phyloP scores from a whole-genome alignment of 179 eudicot genomes.

The Drosera spatulata region DNA sequence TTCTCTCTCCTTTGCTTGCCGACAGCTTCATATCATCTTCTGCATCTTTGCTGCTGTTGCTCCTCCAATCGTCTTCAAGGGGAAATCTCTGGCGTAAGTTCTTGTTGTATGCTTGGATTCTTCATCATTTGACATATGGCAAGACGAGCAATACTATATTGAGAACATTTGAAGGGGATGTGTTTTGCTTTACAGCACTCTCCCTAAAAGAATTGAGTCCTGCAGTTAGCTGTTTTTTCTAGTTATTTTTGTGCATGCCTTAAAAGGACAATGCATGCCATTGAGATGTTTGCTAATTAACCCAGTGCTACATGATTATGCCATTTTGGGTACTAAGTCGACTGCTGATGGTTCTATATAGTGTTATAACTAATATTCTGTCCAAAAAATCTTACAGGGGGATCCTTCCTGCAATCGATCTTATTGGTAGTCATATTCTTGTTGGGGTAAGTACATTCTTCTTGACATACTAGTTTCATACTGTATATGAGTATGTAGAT shows the following conservation, averaged over 20 bases:
- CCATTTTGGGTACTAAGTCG: neutral
- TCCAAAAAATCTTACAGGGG: constrained; percentile 38
- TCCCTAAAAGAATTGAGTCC: too few relatives aligned
- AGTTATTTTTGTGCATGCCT: too few relatives aligned
- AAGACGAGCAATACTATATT: neutral
- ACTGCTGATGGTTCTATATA: neutral
- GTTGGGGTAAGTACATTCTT: constrained; percentile 67
- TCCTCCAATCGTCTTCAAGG: constrained; percentile 84
- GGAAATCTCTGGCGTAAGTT: constrained; percentile 91
- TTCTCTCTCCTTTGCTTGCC: constrained; percentile 4
- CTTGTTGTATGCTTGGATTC: neutral
- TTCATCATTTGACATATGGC: neutral
- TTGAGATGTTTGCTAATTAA: neutral
- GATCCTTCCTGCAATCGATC: constrained; percentile 79
- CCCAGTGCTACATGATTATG: neutral
- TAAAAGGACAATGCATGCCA: too few relatives aligned
- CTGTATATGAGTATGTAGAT: too few relatives aligned
- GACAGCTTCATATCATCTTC: constrained; percentile 70
- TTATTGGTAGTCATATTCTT: constrained; percentile 39
- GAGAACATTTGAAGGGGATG: too few relatives aligned
- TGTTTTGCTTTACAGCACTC: too few relatives aligned
- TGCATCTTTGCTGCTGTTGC: constrained; percentile 89
- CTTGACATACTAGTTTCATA: too few relatives aligned
- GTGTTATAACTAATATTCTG: neutral
- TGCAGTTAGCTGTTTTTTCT: too few relatives aligned